phyloP scores from a whole-genome alignment of 2,329 filamentous ascomycete genomes.

The Arthroderma uncinatum region DNA sequence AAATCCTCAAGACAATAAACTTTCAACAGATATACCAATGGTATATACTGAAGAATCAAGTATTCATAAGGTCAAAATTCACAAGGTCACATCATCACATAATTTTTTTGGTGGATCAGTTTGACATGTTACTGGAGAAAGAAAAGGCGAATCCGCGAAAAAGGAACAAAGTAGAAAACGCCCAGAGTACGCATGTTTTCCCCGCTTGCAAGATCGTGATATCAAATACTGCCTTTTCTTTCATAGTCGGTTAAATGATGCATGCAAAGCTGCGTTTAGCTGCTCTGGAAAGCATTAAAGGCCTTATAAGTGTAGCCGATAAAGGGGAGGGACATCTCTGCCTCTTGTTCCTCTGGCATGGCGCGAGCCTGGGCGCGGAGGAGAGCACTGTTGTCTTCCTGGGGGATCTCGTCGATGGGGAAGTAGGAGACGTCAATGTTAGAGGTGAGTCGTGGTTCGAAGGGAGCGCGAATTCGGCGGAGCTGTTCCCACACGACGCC shows the following conservation, averaged over 20 bases:
- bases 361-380: constrained; percentile 73
- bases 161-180: background rate
- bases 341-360: constrained; percentile 63
- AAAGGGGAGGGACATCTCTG: constrained; percentile 92
- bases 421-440: constrained; percentile 98
- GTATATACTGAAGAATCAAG: background rate
- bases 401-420: constrained; percentile 95
- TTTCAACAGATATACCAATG: no score
- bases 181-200: background rate
- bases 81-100: background rate
- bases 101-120: background rate
- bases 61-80: background rate
- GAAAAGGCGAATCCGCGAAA: background rate
- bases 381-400: constrained; percentile 82
- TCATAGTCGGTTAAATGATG: background rate
- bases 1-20: no score
- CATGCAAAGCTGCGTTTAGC: constrained; percentile 16
- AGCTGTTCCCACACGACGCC: constrained; percentile 92
- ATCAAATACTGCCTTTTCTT: background rate
- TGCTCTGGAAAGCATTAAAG: constrained; percentile 57
- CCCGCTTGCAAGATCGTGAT: background rate
- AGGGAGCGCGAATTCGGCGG: constrained; percentile 84
- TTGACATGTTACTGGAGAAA: background rate
- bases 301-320: constrained; percentile 98
- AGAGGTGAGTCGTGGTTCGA: constrained; percentile 84